Evolutionary conservation across 768 basidiomycete species (phyloP).

Genomic region (Imleria badia): DNA sequence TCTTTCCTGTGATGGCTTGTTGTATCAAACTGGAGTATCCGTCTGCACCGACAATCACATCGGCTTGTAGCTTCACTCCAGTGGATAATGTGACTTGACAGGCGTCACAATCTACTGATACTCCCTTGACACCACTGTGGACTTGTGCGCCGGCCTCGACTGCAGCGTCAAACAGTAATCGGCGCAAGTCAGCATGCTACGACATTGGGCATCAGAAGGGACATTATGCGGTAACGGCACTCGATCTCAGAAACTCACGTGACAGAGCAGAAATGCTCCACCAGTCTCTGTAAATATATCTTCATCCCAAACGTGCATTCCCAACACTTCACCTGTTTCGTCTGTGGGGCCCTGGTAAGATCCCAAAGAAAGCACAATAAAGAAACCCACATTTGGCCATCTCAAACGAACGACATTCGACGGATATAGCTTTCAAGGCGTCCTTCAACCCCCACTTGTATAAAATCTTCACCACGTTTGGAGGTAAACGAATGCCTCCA

Average conservation of each 20-base stretch:
- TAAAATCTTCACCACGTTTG: slow-evolving; percentile 57
- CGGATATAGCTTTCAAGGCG: slow-evolving; percentile 36
- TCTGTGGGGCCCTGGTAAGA: slow-evolving; percentile 32
- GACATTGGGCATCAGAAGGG: background rate
- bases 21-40: slow-evolving; percentile 48
- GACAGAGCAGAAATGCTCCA: slow-evolving; percentile 49
- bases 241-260: slow-evolving; percentile 33
- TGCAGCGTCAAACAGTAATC: slow-evolving; percentile 47
- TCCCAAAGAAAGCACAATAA: background rate
- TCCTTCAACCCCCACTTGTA: slow-evolving; percentile 55
- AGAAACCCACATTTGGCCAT: slow-evolving; percentile 29
- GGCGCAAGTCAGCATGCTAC: slow-evolving; percentile 54
- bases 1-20: slow-evolving; percentile 31
- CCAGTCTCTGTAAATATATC: slow-evolving; percentile 48
- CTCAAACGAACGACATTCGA: slow-evolving; percentile 21
- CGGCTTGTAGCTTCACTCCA: slow-evolving; percentile 45
- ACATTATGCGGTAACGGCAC: background rate
- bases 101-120: slow-evolving; percentile 33
- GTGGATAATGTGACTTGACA: slow-evolving; percentile 38
- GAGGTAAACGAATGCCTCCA: slow-evolving; percentile 50
- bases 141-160: slow-evolving; percentile 47
- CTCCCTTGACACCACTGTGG: slow-evolving; percentile 41
- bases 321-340: slow-evolving; percentile 44
- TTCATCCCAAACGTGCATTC: slow-evolving; percentile 46
- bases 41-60: slow-evolving; percentile 63